A percentile compares a stretch with the other conserved stretches of the same genome.
Conservation (phyloP, 2,329 filamentous ascomycete genomes). For the Microcera coccophila region DNA sequence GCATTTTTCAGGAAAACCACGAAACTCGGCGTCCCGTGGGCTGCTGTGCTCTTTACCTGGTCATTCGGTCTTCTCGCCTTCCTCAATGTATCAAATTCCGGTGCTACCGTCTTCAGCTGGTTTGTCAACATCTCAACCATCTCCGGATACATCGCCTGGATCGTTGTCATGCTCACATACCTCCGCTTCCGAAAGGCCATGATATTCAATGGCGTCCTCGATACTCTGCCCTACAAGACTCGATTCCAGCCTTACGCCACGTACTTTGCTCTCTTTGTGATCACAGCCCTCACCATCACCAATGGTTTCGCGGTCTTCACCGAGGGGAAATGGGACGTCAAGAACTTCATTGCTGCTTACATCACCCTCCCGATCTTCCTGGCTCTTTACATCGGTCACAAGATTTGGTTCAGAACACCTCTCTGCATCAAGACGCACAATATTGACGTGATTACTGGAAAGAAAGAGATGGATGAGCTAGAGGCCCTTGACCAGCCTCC, state of each 20-base stretch:
- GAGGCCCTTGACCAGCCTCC: constrained; percentile 5
- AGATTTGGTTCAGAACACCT: constrained; percentile 6
- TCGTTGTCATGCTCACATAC: constrained; percentile 55
- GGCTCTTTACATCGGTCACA: constrained; percentile 1
- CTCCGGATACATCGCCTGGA: constrained; percentile 57
- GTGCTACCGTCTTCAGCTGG: constrained; percentile 64
- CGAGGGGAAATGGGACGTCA: constrained; percentile 11
- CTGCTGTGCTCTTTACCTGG: constrained; percentile 49
- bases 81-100: constrained; percentile 62
- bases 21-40: constrained; percentile 57
- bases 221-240: constrained; percentile 49
- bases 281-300: constrained; percentile 14
- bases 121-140: constrained; percentile 67
- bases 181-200: constrained; percentile 58
- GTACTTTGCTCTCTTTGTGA: constrained; percentile 13
- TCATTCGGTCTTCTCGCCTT: constrained; percentile 63
- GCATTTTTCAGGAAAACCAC: constrained; percentile 56
- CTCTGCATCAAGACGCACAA: constrained; percentile 3
- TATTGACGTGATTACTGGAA: constrained; percentile 9
- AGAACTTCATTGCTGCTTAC: constrained; percentile 17
- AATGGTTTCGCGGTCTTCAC: constrained; percentile 19
- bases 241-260: constrained; percentile 60
- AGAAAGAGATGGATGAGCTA: constrained; percentile 10
- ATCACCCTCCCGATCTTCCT: constrained; percentile 13
- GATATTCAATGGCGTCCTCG: constrained; percentile 43